Evolutionary conservation across 257 asterid species (phyloP), one percentile per base, ranked within the genome.

Genomic region (Datura wrightii): DNA sequence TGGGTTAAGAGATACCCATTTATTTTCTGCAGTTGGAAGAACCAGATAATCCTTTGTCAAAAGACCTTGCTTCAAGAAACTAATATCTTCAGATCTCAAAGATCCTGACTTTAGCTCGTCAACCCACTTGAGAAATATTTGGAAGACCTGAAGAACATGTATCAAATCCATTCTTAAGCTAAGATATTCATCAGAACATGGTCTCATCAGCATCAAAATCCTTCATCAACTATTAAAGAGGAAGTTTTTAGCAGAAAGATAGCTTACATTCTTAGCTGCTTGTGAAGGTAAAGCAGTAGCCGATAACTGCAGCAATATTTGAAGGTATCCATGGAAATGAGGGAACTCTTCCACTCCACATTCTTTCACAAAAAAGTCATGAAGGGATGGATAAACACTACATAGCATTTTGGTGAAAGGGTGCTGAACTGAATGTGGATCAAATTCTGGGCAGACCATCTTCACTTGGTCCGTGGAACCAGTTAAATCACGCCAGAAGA

Each of bases 1-100:
- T n/a, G 94, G 85, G 86, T 94, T 90, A 60, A 96, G 87, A 79
- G 99, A 96, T 87, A 91, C 98, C 99, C 98, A 96, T 89, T 89
- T 92, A 93, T 96, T 98, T 84, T 82, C 94, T 87, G 85, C 92
- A 48, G 98, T 92, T 63, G 99, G 98, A 86, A 96, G 98, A 86
- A 94, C 94, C 0, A 91, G 54, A 79, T 44, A 92, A 42, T 90
- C 95, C 91, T 87, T 89, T 86, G 89, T 90, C 85, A 80, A 87
- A 83, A 96, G 90, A 88, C 89, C 85, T 82, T 89, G 90, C 87
- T 91, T 89, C 90, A 96, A 86, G 86, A 85, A 87, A 79, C 87
- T 91, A 24, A 89, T 82, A 88, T 93, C 98, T 89, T 91, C 94
- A 78, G 83, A 88, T 84, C 90, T 90, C 93, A 94, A 85, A 15